Evolutionary conservation across 257 asterid species (phyloP), one percentile per base, ranked within the genome.

Genomic region (Scutellaria baicalensis): DNA sequence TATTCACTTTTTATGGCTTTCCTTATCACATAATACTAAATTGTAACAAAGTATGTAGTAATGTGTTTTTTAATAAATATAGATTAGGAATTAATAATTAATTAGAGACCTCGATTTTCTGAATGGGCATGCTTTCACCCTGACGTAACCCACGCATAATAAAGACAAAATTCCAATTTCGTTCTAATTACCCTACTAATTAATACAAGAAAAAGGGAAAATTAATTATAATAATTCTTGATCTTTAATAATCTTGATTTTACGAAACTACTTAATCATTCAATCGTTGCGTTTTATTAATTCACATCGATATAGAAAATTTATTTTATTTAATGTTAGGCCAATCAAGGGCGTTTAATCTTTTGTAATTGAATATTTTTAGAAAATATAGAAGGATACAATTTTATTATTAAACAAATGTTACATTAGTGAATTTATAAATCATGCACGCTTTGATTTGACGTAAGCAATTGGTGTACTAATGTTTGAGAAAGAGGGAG

Each of bases 101-200:
- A 55, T 50, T 57, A 16, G 35, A 49, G 38, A 39, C 82, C 86
- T 81, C 85, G 85, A 77, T 42, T 69, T 31, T 18, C 81, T 77
- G 74, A 59, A 44, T 66, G 52, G 67, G 78, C 84, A 74, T 78
- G 80, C 84, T 74, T 75, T 55, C 75, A 36, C 45, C 38, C 64
- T 71, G 69, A 74, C 79, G 78, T 75, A 81, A 68, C 54, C 74
- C 75, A 59, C 70, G 39, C 62, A 38, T 35, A 62, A 43, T 51
- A 54, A 35, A 57, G 57, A 59, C 59, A 61, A 50, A 17, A 42
- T 49, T 45, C 7, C 8, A 6, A 16, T 16, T 51, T 45, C n/a
- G 11, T 43, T 45, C n/a, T n/a, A n/a, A n/a, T 45, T 11, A 5
- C 51, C 17, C 51, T 36, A 31, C 11, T 0, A 43, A 43, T 43